phyloP scores from a whole-genome alignment of 2,329 filamentous ascomycete genomes.

The Cordyceps tenuipes region DNA sequence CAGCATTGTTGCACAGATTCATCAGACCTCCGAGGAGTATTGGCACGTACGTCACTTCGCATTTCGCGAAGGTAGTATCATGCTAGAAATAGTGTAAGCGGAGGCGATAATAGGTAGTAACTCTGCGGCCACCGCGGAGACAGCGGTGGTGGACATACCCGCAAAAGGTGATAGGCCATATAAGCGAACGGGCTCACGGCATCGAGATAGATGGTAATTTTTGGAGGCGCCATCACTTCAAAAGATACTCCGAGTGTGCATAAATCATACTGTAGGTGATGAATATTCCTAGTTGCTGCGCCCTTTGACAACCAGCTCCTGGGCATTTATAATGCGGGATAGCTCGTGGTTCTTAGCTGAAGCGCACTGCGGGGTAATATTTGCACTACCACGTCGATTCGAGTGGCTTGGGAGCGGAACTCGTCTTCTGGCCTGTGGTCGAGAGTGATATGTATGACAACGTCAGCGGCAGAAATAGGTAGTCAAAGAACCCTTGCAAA shows the following conservation, averaged over 20 bases:
- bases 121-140: neutral
- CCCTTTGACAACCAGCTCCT: neutral
- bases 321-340: neutral
- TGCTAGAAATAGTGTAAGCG: conserved; percentile 17
- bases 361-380: too few relatives aligned
- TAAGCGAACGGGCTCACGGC: conserved; percentile 33
- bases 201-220: conserved; percentile 32
- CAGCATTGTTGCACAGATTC: conserved; percentile 28
- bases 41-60: conserved; percentile 27
- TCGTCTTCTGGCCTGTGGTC: too few relatives aligned
- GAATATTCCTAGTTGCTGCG: neutral
- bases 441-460: too few relatives aligned
- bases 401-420: too few relatives aligned
- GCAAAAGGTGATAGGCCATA: conserved; percentile 28
- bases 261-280: neutral
- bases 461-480: too few relatives aligned
- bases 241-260: too few relatives aligned
- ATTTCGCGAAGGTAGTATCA: conserved; percentile 22
- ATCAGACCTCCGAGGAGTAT: conserved; percentile 31
- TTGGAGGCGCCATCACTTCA: conserved; percentile 13
- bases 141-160: conserved; percentile 21
- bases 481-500: neutral
- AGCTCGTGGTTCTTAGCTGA: neutral
- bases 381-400: too few relatives aligned
- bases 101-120: neutral